Conservation (phyloP, 1,284 basidiomycete genomes). For the Taiwanofungus camphoratus region DNA sequence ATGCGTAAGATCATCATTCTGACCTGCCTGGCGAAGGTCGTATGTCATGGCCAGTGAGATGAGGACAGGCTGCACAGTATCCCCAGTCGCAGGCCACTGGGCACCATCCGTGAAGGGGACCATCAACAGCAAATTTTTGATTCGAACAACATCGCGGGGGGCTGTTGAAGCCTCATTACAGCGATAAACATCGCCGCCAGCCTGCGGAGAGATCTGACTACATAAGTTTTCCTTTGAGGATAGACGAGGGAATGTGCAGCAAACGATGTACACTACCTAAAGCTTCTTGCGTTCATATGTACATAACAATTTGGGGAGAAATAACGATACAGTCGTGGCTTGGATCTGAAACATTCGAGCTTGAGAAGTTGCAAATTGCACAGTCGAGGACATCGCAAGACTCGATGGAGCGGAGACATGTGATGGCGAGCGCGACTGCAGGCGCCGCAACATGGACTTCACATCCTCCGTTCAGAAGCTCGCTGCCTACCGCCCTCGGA, state of each 20-base stretch:
- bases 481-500: conserved; percentile 63
- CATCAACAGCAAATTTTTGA: conserved; percentile 43
- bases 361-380: no score
- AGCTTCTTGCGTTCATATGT: not conserved
- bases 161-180: conserved; percentile 4
- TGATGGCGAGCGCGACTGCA: conserved; percentile 4
- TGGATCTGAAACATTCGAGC: no score
- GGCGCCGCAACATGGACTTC: conserved; percentile 29
- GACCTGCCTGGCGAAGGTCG: conserved; percentile 47
- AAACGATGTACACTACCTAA: not conserved
- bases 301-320: not conserved
- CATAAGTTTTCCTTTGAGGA: not conserved
- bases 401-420: conserved; percentile 2
- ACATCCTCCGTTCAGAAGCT: conserved; percentile 59
- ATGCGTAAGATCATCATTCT: conserved; percentile 49
- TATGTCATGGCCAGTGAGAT: conserved; percentile 52
- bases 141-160: conserved; percentile 36
- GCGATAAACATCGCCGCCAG: conserved; percentile 8
- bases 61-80: conserved; percentile 49
- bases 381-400: no score
- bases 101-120: conserved; percentile 36
- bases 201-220: conserved; percentile 2
- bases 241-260: not conserved
- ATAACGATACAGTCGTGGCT: conserved; percentile 1
- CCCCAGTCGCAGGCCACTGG: conserved; percentile 32